A percentile compares a stretch with the other conserved stretches of the same genome.
phyloP scores from a whole-genome alignment of 2,329 filamentous ascomycete genomes.

The Tolypocladium guangdongense region DNA sequence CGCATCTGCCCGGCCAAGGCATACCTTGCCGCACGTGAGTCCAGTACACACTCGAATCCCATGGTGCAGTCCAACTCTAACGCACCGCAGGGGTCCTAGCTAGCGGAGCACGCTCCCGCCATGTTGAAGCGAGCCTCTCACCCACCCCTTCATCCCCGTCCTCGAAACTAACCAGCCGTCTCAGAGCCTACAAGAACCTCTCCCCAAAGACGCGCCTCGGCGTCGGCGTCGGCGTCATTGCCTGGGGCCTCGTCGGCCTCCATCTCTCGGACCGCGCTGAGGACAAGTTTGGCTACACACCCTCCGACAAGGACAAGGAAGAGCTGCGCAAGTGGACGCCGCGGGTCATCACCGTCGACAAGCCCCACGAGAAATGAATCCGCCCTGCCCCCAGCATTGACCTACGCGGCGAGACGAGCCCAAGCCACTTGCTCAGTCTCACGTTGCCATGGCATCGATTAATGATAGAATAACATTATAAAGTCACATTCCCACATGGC shows the following conservation, averaged over 20 bases:
- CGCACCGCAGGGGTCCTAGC: not conserved
- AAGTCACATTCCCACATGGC: not conserved
- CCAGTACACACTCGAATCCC: not conserved
- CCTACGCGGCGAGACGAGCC: not conserved
- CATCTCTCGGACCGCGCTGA: conserved; percentile 63
- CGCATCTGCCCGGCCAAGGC: not conserved
- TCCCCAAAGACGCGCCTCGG: conserved; percentile 57
- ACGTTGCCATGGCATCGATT: too few species aligned
- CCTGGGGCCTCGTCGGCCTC: conserved; percentile 66
- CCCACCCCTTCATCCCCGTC: not conserved
- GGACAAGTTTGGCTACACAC: conserved; percentile 58
- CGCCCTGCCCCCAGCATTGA: not conserved
- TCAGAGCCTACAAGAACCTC: conserved; percentile 60
- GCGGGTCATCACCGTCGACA: conserved; percentile 49
- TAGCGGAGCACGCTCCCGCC: not conserved
- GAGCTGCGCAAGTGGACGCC: conserved; percentile 52
- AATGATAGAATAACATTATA: too few species aligned
- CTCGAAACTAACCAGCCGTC: not conserved
- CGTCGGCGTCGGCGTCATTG: conserved; percentile 64
- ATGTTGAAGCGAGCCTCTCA: conserved; percentile 8
- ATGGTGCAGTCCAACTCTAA: not conserved
- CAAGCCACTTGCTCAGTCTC: not conserved
- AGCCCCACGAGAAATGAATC: conserved; percentile 1
- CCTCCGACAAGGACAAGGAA: conserved; percentile 63
- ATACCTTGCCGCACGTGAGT: not conserved